Conservation (phyloP, 345 rosid genomes). For the Bruguiera parviflora region DNA sequence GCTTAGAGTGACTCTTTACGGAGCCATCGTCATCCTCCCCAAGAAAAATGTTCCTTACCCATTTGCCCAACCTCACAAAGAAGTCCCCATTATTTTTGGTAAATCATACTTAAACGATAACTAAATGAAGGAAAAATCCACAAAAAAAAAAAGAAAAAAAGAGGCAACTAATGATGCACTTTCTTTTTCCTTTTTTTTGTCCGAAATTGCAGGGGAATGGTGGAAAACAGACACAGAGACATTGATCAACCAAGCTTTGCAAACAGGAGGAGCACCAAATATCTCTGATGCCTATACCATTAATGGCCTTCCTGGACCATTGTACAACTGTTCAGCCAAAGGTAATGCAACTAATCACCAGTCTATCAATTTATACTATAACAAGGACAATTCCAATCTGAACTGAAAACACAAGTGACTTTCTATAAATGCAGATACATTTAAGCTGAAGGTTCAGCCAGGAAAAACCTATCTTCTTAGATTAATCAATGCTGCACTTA, state of each 20-base stretch:
- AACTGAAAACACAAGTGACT: neutral
- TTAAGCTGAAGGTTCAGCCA: constrained; percentile 48
- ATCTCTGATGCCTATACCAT: constrained; percentile 52
- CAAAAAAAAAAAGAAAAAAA: too few species aligned
- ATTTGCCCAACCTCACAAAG: constrained; percentile 43
- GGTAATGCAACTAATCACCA: constrained; percentile 19
- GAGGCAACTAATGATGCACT: too few species aligned
- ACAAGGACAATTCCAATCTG: too few species aligned
- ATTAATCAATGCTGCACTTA: constrained; percentile 49
- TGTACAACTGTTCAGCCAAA: constrained; percentile 41
- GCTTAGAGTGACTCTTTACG: constrained; percentile 44
- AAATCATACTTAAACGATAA: neutral
- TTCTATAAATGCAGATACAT: constrained; percentile 37
- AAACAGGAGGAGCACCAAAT: constrained; percentile 51
- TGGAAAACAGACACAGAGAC: constrained; percentile 51
- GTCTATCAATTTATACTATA: too few species aligned
- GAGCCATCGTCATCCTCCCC: constrained; percentile 51
- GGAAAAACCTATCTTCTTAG: constrained; percentile 49
- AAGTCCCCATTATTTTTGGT: constrained; percentile 51
- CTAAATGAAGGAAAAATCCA: too few species aligned
- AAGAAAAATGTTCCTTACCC: constrained; percentile 40
- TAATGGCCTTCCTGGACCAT: constrained; percentile 52
- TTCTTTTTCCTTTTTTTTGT: neutral
- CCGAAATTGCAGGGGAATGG: constrained; percentile 43
- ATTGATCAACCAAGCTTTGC: constrained; percentile 44